Evolutionary conservation across 2,329 filamentous ascomycete species (phyloP), one percentile per base, ranked within the genome.

Genomic region (Monascus ruber): DNA sequence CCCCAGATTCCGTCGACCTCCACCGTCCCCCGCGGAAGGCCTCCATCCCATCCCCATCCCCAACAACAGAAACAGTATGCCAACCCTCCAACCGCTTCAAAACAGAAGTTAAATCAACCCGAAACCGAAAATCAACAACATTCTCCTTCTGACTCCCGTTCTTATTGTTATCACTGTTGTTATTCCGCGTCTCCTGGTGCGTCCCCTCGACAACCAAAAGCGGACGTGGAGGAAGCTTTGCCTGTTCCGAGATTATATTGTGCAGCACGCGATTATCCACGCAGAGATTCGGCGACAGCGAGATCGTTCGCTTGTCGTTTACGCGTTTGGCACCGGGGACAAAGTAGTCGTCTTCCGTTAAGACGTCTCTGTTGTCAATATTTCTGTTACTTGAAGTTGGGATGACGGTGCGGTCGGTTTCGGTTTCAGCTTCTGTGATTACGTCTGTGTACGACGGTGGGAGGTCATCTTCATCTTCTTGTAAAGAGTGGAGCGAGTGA

Each of bases 171-270:
- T 17, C 3, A 17, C 17, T 17, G 36, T 42, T 38, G 26, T 48
- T 43, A 7, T 39, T 37, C 4, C 36, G 38, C 3, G 59, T 66
- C 53, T 73, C 62, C 8, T 49, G 59, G 55, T 80, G 77, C 4
- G 68, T 68, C 38, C 77, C 77, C 27, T 64, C 60, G 33, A 81
- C 56, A 35, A 64, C 65, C 6, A 79, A 64, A 37, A 62, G 69
- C 0, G 71, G 69, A n/a, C 73, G 66, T 0, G 76, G 75, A 4
- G 76, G 75, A 6, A 63, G 53, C 26, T 49, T 50, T 25, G 72
- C 64, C 34, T 73, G 68, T 5, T 55, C 47, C 1, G 48, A 49
- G 44, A 78, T 58, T 45, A 73, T 66, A 8, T 52, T 42, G 41
- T 71, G 60, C 17, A 79, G 63, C 34, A 59, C 47, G 17, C 17